Percentiles rank a stretch among this genome's conserved stretches.
phyloP scores from a whole-genome alignment of 768 basidiomycete species.

The Leccinum fibrillosum region DNA sequence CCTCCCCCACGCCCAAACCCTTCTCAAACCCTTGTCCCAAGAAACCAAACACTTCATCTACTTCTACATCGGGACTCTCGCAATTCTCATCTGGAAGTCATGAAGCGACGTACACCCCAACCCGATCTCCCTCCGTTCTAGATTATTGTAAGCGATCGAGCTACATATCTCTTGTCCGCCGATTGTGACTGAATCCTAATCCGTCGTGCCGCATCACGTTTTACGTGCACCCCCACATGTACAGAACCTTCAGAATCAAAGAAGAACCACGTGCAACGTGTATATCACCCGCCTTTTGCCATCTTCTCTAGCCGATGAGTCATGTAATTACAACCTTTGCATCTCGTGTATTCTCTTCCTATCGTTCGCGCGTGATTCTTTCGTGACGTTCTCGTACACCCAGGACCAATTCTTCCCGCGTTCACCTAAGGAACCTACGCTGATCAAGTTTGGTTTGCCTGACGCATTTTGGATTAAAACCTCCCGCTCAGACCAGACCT shows the following conservation, averaged over 20 bases:
- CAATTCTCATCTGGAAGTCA: constrained; percentile 95
- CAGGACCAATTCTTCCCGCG: background rate
- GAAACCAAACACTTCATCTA: constrained; percentile 99
- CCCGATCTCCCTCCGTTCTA: constrained; percentile 13
- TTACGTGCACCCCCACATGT: background rate
- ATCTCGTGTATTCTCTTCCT: constrained; percentile 17
- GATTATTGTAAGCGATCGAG: constrained; percentile 23
- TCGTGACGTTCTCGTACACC: background rate
- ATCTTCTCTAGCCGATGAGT: constrained; percentile 11
- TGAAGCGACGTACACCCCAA: constrained; percentile 33
- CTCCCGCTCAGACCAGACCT: background rate
- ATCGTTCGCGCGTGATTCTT: background rate
- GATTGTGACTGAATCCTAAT: background rate
- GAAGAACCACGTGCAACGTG: constrained; percentile 16
- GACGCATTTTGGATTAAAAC: background rate
- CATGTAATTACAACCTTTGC: constrained; percentile 26
- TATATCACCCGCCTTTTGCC: constrained; percentile 18
- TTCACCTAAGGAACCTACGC: background rate
- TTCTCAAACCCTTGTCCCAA: constrained; percentile 32
- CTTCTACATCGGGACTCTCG: constrained; percentile 91
- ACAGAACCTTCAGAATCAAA: background rate
- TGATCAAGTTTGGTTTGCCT: background rate
- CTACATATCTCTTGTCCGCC: background rate
- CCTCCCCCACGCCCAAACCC: background rate
- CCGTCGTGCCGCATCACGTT: background rate